Conservation (phyloP, 495 filamentous ascomycete species). For the Annulohypoxylon moriforme region DNA sequence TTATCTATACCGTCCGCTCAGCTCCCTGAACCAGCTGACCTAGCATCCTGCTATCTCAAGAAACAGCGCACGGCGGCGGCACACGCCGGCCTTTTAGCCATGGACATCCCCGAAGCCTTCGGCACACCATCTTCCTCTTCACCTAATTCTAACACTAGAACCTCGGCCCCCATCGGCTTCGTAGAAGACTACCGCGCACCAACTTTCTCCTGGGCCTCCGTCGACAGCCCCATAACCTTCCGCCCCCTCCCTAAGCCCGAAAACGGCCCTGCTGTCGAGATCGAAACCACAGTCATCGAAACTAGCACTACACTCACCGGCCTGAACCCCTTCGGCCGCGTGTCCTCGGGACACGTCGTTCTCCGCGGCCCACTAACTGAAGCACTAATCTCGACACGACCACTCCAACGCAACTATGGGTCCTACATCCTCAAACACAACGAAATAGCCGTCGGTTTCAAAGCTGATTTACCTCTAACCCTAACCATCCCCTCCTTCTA, state of each 20-base stretch:
- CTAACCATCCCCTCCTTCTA: not conserved
- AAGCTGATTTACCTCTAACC: not conserved
- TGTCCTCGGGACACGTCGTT: not conserved
- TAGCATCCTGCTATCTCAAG: not conserved
- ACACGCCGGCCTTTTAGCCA: not conserved
- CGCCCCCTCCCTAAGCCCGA: not conserved
- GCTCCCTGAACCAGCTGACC: not conserved
- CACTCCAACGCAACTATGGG: conserved; percentile 2
- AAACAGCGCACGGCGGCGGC: not conserved
- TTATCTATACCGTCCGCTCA: not conserved
- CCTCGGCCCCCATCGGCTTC: not conserved
- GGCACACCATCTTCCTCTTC: not conserved
- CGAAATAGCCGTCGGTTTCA: not conserved
- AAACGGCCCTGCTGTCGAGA: no score
- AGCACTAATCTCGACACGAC: not conserved
- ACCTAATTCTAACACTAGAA: not conserved
- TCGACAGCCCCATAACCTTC: not conserved
- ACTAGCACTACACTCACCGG: not conserved
- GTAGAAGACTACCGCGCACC: not conserved
- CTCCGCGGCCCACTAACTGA: not conserved
- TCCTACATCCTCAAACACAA: not conserved
- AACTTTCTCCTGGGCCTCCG: not conserved
- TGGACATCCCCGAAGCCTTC: not conserved
- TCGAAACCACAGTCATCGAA: not conserved
- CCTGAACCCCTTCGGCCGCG: not conserved